Base-by-base conservation (phyloP, 2,329 filamentous ascomycete species). In the Neofusicoccum sp. region DNA sequence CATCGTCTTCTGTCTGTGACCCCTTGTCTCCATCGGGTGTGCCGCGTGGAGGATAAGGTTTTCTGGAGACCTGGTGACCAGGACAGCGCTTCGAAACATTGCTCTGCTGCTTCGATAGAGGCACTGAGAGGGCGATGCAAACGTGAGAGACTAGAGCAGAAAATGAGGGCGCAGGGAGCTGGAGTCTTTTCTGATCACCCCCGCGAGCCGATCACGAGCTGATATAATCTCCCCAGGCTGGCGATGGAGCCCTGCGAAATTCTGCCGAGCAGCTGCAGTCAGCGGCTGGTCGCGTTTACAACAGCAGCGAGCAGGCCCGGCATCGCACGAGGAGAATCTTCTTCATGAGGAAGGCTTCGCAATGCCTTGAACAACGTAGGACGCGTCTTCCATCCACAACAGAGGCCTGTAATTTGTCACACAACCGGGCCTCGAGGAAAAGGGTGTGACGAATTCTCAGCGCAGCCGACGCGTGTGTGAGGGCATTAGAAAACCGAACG, bases 1-100 rank as follows among this genome's bases (percentile, higher is more conserved):
- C 51, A 38, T 43, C 43, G 38, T 31, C 28, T 43, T 43, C 51
- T 38, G 9, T 28, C n/a, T 30, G 51, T 56, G 43, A 56, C 36
- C 36, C 8, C 3, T 12, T 5, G 24, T 3, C 14, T 14, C 11
- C 30, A 4, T 30, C 16, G 43, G 43, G 43, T 1, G n/a, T n/a
- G 24, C 14, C 26, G 26, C 34, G 34, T 31, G 24, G 36, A 38
- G 11, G 14, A 33, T n/a, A n/a, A 8, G 8, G 9, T 8, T 56
- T 36, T 33, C 51, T 38, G 51, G 26, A n/a, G n/a, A n/a, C n/a
- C n/a, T n/a, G n/a, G n/a, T 43, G 51, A 56, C 28, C 51, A 24
- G 51, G n/a, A n/a, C 12, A 43, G 9, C 26, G 33, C 26, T 12
- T 56, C 28, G 8, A 26, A 28, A 20, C 33, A n/a, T 12, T 30